Conservation (phyloP, 768 basidiomycete genomes). For the Boletus tylopilopsis region DNA sequence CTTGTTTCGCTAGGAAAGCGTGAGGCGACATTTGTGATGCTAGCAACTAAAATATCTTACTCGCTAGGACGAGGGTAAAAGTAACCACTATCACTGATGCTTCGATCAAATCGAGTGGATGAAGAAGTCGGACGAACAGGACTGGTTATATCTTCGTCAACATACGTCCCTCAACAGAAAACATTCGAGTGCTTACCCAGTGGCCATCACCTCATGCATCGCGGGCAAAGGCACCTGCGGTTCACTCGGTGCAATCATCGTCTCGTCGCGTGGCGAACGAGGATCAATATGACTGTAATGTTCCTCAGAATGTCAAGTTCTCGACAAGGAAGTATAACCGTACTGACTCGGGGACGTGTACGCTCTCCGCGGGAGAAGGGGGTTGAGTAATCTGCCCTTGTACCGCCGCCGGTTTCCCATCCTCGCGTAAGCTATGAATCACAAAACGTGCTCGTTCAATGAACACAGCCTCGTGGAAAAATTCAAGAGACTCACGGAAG, state of each 20-base stretch:
- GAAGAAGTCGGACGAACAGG: constrained; percentile 14
- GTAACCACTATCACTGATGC: constrained; percentile 10
- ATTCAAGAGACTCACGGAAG: constrained; percentile 14
- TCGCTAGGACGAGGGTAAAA: constrained; percentile 17
- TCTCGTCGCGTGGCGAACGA: constrained; percentile 33
- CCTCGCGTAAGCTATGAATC: constrained; percentile 21
- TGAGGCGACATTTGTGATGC: neutral
- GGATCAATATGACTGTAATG: constrained; percentile 19
- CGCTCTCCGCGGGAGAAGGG: constrained; percentile 26
- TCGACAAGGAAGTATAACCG: neutral
- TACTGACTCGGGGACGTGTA: constrained; percentile 31
- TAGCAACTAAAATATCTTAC: constrained; percentile 16
- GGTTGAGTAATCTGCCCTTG: constrained; percentile 11
- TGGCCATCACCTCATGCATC: constrained; percentile 33
- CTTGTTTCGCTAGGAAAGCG: constrained; percentile 44
- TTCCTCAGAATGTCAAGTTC: neutral
- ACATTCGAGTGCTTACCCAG: constrained; percentile 11
- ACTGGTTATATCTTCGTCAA: constrained; percentile 8
- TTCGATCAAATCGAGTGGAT: constrained; percentile 17
- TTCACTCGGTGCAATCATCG: constrained; percentile 21
- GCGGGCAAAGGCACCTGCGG: constrained; percentile 31
- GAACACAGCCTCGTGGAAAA: neutral
- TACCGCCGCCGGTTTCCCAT: constrained; percentile 15
- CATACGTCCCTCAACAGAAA: neutral
- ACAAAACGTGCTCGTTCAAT: neutral